Evolutionary conservation across 129 eudicot species (phyloP).

Genomic region (sunflower (Helianthus annuus)): DNA sequence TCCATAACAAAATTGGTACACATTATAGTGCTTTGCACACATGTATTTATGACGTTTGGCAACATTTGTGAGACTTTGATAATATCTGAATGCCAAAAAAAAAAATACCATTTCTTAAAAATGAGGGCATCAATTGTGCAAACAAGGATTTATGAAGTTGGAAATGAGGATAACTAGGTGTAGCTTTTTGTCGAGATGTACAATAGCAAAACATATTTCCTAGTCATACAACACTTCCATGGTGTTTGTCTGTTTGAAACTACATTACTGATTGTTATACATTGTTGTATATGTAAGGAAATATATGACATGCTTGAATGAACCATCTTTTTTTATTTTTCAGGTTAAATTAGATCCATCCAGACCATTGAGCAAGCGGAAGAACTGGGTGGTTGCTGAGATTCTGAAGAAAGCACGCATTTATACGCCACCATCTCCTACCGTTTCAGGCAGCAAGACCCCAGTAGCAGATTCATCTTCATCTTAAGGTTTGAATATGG

Average conservation of each 20-base stretch:
- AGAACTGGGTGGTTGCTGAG: constrained; percentile 80
- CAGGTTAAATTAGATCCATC: constrained; percentile 84
- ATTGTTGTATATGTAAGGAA: not conserved
- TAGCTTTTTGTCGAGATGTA: not conserved
- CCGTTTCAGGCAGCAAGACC: constrained; percentile 33
- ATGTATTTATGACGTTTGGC: too few relatives aligned
- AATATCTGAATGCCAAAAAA: too few relatives aligned
- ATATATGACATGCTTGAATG: constrained; percentile 4
- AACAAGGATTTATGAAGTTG: not conserved
- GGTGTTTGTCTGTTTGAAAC: not conserved
- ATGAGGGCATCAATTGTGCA: not conserved
- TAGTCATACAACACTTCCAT: too few relatives aligned
- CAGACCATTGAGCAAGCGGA: constrained; percentile 86
- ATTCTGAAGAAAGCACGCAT: constrained; percentile 80
- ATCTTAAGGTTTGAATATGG: constrained; percentile 35
- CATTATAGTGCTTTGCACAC: too few relatives aligned
- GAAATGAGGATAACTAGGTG: not conserved
- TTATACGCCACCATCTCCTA: constrained; percentile 54
- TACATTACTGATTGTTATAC: not conserved
- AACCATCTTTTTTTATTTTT: constrained; percentile 2
- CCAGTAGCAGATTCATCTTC: constrained; percentile 34
- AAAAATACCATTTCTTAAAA: not conserved
- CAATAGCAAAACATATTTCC: not conserved
- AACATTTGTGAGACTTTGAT: too few relatives aligned
- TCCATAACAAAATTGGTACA: too few relatives aligned